Percentiles rank a stretch among this genome's conserved stretches.
These are phyloP conservation scores for Polyporus arcularius DNA, from an alignment of 768 basidiomycete genomes.

Conservation along the genomic window DNA sequence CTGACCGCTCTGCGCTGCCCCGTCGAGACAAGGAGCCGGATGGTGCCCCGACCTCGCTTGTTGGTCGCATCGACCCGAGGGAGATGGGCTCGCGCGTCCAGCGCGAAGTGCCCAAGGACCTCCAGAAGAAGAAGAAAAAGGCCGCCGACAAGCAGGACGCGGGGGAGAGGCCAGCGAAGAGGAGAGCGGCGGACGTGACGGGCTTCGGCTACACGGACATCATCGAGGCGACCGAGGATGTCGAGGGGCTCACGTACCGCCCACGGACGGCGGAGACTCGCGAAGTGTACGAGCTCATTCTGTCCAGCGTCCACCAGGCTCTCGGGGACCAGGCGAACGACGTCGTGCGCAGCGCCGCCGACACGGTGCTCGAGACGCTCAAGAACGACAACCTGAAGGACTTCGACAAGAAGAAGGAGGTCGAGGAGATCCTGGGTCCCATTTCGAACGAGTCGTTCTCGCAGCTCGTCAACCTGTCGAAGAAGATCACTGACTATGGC, in stretches of 20 bases:
- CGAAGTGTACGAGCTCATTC: conserved; percentile 90
- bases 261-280: conserved; percentile 94
- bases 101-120: conserved; percentile 80
- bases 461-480: conserved; percentile 79
- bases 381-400: conserved; percentile 91
- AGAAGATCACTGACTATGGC: conserved; percentile 96
- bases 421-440: conserved; percentile 74
- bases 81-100: conserved; percentile 94
- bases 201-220: conserved; percentile 88
- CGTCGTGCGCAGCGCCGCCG: conserved; percentile 94
- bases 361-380: conserved; percentile 82
- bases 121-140: conserved; percentile 94
- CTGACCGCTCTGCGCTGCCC: conserved; percentile 77
- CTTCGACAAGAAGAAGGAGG: conserved; percentile 96
- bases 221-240: conserved; percentile 89
- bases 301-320: conserved; percentile 76
- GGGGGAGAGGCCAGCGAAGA: conserved; percentile 60
- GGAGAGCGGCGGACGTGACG: conserved; percentile 55
- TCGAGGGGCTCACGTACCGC: conserved; percentile 90
- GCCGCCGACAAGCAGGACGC: conserved; percentile 61
- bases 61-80: conserved; percentile 83
- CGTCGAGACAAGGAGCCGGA: conserved; percentile 95
- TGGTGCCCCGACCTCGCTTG: conserved; percentile 91
- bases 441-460: conserved; percentile 76
- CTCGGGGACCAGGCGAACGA: conserved; percentile 97